Conservation (phyloP, 164 flowering plant genomes). For the Chimonanthus praecox region DNA sequence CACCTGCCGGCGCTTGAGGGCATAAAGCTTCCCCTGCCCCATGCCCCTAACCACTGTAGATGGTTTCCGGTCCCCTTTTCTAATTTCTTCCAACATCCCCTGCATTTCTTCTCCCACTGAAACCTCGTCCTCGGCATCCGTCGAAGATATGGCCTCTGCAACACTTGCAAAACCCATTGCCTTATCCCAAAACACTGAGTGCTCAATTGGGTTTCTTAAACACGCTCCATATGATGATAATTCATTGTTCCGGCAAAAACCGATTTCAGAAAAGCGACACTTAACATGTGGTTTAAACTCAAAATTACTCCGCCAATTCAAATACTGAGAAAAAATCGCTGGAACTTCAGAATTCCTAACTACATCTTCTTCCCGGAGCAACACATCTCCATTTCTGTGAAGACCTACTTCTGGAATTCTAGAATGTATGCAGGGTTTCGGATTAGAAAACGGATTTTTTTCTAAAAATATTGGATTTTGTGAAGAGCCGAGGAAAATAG, state of each 20-base stretch:
- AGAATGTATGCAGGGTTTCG: background rate
- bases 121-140: conserved; percentile 52
- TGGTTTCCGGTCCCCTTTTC: conserved; percentile 27
- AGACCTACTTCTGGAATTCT: conserved; percentile 5
- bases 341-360: conserved; percentile 22
- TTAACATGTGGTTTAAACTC: conserved; percentile 12
- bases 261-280: conserved; percentile 19
- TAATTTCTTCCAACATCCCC: conserved; percentile 34
- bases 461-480: conserved; percentile 9
- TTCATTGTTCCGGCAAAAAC: conserved; percentile 19
- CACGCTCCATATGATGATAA: conserved; percentile 16
- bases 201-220: conserved; percentile 14
- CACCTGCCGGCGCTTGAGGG: conserved; percentile 62
- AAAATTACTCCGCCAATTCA: conserved; percentile 8
- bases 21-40: conserved; percentile 27
- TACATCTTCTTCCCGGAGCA: conserved; percentile 9
- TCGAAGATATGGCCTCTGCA: conserved; percentile 52
- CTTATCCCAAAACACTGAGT: conserved; percentile 17
- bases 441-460: conserved; percentile 11
- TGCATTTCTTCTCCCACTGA: conserved; percentile 42
- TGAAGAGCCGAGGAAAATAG: conserved; percentile 1
- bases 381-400: conserved; percentile 6
- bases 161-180: conserved; percentile 46
- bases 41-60: conserved; percentile 22
- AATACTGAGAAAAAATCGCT: conserved; percentile 5